Percentiles rank a stretch among this genome's conserved stretches.
These are phyloP conservation scores for Magnaporthiopsis incrustans DNA, from an alignment of 2,329 filamentous ascomycete genomes.

Conservation along the genomic window DNA sequence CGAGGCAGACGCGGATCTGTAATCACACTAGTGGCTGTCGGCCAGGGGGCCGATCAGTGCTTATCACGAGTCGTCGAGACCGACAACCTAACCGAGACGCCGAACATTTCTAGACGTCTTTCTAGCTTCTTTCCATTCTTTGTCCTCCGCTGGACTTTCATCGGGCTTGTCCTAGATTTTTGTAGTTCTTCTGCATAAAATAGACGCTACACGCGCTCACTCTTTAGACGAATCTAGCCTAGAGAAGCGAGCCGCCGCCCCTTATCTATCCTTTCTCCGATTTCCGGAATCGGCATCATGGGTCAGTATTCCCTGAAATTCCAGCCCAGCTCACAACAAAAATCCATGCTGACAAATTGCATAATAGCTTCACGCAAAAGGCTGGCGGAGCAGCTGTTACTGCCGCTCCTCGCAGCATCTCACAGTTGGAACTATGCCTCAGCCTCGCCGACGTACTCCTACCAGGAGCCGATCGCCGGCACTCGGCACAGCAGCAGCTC, in stretches of 20 bases:
- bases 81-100: background rate
- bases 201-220: background rate
- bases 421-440: background rate
- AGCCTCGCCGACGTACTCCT: background rate
- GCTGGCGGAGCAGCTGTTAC: background rate
- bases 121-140: background rate
- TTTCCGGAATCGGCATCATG: background rate
- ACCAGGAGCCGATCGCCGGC: background rate
- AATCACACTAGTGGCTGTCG: too few relatives aligned
- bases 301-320: background rate
- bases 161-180: background rate
- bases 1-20: too few relatives aligned
- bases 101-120: background rate
- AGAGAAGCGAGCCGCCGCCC: background rate
- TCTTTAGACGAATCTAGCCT: background rate
- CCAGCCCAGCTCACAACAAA: background rate
- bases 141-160: background rate
- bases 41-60: background rate
- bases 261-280: background rate
- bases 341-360: background rate
- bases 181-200: too few relatives aligned
- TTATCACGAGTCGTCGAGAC: background rate
- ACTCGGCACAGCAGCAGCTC: constrained; percentile 4
- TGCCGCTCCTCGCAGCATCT: background rate
- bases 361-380: background rate